A percentile compares a stretch with the other conserved stretches of the same genome.
phyloP scores from a whole-genome alignment of 176 grass and related monocot species.

The Triticum monococcum region DNA sequence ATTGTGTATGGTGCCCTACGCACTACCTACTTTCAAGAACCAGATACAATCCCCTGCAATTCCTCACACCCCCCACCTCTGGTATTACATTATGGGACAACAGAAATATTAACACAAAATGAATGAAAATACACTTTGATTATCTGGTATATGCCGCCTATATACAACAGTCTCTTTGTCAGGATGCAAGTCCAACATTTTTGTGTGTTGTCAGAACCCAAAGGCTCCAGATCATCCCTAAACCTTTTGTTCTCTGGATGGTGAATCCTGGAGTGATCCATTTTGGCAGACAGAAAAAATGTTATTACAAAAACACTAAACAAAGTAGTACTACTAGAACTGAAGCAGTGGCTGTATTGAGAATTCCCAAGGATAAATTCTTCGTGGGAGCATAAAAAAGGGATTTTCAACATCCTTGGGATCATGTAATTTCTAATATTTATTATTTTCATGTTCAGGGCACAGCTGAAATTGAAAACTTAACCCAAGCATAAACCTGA shows the following conservation, averaged over 20 bases:
- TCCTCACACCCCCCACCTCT: background rate
- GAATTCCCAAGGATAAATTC: background rate
- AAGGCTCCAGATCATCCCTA: conserved; percentile 25
- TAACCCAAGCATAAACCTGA: background rate
- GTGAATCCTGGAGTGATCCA: conserved; percentile 45
- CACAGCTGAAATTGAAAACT: conserved; percentile 3
- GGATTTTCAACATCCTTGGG: background rate
- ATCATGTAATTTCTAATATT: background rate
- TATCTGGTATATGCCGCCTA: conserved; percentile 51
- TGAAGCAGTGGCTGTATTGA: background rate
- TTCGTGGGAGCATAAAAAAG: background rate
- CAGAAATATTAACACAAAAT: conserved; percentile 49
- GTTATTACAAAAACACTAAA: conserved; percentile 14
- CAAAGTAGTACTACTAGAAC: background rate
- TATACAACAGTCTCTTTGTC: conserved; percentile 40
- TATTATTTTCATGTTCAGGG: background rate
- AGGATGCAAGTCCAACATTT: conserved; percentile 6
- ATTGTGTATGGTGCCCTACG: conserved; percentile 11
- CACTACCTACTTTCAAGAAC: conserved; percentile 16
- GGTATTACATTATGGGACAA: conserved; percentile 34
- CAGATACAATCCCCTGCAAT: background rate
- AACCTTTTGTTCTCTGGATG: conserved; percentile 41
- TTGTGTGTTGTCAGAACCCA: background rate
- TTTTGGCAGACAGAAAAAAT: conserved; percentile 18
- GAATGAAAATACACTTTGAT: conserved; percentile 39